A percentile compares a stretch with the other conserved stretches of the same genome.
Conservation (phyloP, 495 filamentous ascomycete genomes). For the Parathielavia hyrcaniae region DNA sequence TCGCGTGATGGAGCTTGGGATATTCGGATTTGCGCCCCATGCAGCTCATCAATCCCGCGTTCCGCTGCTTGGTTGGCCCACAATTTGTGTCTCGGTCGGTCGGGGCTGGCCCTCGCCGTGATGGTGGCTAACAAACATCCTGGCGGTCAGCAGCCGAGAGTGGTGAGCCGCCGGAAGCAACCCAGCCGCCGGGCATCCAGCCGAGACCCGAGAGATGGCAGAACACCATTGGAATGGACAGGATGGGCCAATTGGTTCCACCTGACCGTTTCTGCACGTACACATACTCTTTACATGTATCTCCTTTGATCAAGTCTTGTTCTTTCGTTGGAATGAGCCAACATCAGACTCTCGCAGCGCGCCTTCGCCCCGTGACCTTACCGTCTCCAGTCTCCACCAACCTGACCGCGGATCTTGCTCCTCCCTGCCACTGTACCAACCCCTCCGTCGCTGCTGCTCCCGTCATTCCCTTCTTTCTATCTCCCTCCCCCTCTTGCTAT, state of each 20-base stretch:
- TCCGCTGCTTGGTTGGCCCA: conserved; percentile 9
- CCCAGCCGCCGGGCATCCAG: not conserved
- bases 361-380: conserved; percentile 6
- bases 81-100: conserved; percentile 13
- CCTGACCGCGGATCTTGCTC: conserved; percentile 4
- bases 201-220: not conserved
- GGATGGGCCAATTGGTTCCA: too few relatives aligned
- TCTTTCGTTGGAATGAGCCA: not conserved
- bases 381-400: conserved; percentile 11
- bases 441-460: conserved; percentile 6
- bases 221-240: not conserved
- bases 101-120: conserved; percentile 10
- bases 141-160: conserved; percentile 23
- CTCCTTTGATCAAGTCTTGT: not conserved
- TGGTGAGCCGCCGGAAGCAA: conserved; percentile 3
- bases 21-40: conserved; percentile 6
- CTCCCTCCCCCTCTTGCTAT: conserved; percentile 1
- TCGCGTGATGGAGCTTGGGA: not conserved
- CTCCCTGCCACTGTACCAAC: not conserved
- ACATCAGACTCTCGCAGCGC: not conserved
- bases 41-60: conserved; percentile 9
- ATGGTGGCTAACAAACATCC: conserved; percentile 15
- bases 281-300: too few relatives aligned
- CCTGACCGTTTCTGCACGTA: too few relatives aligned
- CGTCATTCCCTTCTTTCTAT: not conserved